A percentile compares a stretch with the other conserved stretches of the same genome.
Conservation (phyloP, 225 moss, liverwort and hornwort species). For the Ulota crispa region DNA sequence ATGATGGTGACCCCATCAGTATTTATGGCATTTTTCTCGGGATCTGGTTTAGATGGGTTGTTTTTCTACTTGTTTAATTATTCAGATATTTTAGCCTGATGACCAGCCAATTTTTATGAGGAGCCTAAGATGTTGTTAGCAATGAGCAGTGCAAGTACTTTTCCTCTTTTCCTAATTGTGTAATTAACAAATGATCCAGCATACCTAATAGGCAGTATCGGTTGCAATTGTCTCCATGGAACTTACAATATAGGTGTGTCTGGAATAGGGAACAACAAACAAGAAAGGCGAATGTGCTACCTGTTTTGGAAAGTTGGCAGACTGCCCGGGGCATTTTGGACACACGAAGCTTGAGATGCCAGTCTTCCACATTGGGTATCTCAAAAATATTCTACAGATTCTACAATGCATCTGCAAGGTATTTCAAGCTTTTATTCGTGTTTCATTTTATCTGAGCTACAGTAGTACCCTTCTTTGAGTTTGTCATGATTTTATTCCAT, state of each 20-base stretch:
- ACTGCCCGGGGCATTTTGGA: conserved; percentile 97
- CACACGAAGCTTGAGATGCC: conserved; percentile 94
- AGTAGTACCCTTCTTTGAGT: not conserved
- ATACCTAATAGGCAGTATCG: not conserved
- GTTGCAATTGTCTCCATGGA: conserved; percentile 7
- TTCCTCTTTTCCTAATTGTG: conserved; percentile 1
- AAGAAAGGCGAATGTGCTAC: conserved; percentile 95
- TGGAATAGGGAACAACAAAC: conserved; percentile 86
- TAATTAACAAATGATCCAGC: not conserved
- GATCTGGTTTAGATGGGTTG: not conserved
- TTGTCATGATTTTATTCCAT: not conserved
- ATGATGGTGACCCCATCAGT: not conserved
- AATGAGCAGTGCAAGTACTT: not conserved
- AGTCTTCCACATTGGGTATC: conserved; percentile 97
- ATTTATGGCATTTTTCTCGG: not conserved
- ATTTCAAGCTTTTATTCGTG: conserved; percentile 5
- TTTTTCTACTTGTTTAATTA: not conserved
- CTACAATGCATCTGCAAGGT: conserved; percentile 99
- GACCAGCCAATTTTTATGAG: conserved; percentile 16
- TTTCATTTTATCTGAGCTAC: conserved; percentile 5
- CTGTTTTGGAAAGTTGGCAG: conserved; percentile 92
- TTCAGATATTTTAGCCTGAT: not conserved
- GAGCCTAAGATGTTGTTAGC: conserved; percentile 4
- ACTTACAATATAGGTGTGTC: conserved; percentile 27
- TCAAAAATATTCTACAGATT: conserved; percentile 88